Conservation (phyloP, 257 asterid species). For the Eucommia ulmoides region DNA sequence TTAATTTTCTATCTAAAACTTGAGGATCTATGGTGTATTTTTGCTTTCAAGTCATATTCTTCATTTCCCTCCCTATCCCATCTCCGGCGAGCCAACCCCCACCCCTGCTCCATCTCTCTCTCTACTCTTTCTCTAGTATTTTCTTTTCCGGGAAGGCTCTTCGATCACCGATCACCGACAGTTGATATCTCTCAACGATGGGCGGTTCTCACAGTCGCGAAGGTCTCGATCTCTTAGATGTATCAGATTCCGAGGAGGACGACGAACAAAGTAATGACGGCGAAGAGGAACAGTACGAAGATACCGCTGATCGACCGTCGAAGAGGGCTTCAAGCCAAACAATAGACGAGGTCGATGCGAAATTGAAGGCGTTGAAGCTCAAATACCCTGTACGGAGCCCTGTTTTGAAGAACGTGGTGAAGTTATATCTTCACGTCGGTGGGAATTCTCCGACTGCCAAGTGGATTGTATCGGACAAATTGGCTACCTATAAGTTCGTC, state of each 20-base stretch:
- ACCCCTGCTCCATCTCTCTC: too few relatives aligned
- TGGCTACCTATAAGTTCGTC: slow-evolving; percentile 37
- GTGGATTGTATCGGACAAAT: slow-evolving; percentile 71
- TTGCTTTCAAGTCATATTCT: too few relatives aligned
- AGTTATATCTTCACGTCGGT: slow-evolving; percentile 74
- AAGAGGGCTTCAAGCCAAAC: slow-evolving; percentile 15
- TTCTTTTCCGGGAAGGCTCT: too few relatives aligned
- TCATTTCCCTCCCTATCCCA: too few relatives aligned
- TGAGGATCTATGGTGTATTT: too few relatives aligned
- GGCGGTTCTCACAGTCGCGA: slow-evolving; percentile 96
- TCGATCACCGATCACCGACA: too few relatives aligned
- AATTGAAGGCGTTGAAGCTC: slow-evolving; percentile 56
- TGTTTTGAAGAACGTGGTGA: slow-evolving; percentile 37
- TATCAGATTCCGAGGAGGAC: slow-evolving; percentile 50
- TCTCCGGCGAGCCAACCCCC: too few relatives aligned
- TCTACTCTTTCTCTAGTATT: too few relatives aligned
- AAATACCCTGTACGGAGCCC: slow-evolving; percentile 48
- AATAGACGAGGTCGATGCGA: slow-evolving; percentile 63
- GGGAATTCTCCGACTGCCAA: slow-evolving; percentile 92
- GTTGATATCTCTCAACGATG: too few relatives aligned
- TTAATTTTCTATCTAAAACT: too few relatives aligned
- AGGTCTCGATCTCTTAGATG: slow-evolving; percentile 85
- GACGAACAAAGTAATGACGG: slow-evolving; percentile 21
- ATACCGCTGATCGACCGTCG: slow-evolving; percentile 28
- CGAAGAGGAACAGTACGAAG: slow-evolving; percentile 31